Conservation (phyloP, 2,329 filamentous ascomycete genomes). For the Aspergillus latus region DNA sequence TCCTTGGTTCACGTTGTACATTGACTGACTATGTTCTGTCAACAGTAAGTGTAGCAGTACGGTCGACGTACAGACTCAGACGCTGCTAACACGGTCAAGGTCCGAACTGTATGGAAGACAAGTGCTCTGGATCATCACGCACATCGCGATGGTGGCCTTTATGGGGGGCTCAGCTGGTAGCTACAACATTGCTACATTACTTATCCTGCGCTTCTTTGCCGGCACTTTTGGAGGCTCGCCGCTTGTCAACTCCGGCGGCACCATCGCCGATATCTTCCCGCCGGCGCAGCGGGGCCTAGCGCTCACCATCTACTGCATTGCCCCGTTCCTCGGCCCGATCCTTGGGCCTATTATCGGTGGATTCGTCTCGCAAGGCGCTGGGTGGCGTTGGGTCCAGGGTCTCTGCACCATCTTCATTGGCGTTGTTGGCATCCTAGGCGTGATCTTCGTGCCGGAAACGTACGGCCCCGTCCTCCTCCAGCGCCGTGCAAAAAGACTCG, state of each 20-base stretch:
- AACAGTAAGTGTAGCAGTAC: too few species aligned
- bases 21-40: too few species aligned
- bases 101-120: not conserved
- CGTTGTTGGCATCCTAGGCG: conserved; percentile 28
- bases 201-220: not conserved
- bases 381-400: conserved; percentile 34
- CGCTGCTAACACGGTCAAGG: too few species aligned
- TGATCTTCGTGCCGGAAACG: conserved; percentile 29
- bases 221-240: not conserved
- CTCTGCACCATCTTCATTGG: conserved; percentile 32
- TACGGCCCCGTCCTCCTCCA: conserved; percentile 33
- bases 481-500: conserved; percentile 21
- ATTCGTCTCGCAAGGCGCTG: conserved; percentile 30
- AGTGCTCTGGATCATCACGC: not conserved
- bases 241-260: not conserved
- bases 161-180: not conserved
- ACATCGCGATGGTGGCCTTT: not conserved
- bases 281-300: not conserved
- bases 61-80: too few species aligned
- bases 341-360: conserved; percentile 31
- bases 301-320: not conserved
- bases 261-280: not conserved
- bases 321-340: not conserved
- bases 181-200: not conserved
- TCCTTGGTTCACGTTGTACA: too few species aligned